Conservation (phyloP, 2,329 filamentous ascomycete genomes). For the Scolecobasidium constrictum region DNA sequence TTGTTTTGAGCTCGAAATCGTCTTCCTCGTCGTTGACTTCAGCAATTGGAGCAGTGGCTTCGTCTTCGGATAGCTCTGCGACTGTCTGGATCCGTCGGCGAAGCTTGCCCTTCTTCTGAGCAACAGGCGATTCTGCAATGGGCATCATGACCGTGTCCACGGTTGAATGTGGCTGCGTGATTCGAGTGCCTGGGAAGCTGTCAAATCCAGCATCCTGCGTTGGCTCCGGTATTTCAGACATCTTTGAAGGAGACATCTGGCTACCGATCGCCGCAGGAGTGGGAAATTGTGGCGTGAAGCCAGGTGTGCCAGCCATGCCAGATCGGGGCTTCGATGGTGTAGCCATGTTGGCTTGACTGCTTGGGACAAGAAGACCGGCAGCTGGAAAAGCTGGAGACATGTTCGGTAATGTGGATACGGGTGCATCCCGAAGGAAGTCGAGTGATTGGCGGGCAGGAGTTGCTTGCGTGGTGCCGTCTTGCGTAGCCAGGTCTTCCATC, state of each 20-base stretch:
- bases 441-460: constrained; percentile 15
- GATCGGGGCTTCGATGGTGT: constrained; percentile 5
- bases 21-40: constrained; percentile 20
- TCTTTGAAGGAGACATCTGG: constrained; percentile 41
- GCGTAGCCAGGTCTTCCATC: constrained; percentile 50
- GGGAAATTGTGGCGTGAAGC: constrained; percentile 2
- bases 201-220: constrained; percentile 76
- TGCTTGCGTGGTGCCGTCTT: neutral
- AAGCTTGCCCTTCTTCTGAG: constrained; percentile 45
- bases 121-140: constrained; percentile 54
- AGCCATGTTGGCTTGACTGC: constrained; percentile 3
- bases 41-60: constrained; percentile 20
- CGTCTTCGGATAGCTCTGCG: constrained; percentile 32
- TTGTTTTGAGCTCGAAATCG: neutral
- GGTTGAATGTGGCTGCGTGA: constrained; percentile 60
- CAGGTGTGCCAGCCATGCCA: neutral
- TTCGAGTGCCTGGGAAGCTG: constrained; percentile 33
- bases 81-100: constrained; percentile 31
- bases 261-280: neutral
- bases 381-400: constrained; percentile 3
- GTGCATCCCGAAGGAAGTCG: constrained; percentile 21
- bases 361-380: constrained; percentile 1
- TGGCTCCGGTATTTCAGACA: constrained; percentile 59
- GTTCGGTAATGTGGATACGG: constrained; percentile 18
- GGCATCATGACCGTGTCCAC: constrained; percentile 54